Evolutionary conservation across 2,329 filamentous ascomycete genomes (phyloP).

Genomic region (Paecilomyces sp.): DNA sequence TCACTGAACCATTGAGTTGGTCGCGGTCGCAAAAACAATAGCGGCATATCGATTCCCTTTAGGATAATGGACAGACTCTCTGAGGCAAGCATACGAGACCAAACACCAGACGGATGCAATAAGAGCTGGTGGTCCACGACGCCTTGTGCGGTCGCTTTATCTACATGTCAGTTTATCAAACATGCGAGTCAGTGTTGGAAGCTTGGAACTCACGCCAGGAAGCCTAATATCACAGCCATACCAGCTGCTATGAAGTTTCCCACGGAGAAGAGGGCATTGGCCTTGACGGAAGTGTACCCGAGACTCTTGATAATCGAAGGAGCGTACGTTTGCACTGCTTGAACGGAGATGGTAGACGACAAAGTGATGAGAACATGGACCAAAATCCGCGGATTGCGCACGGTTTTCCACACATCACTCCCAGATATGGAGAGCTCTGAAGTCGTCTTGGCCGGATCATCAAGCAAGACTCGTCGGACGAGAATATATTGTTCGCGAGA

Average conservation of each 20-base stretch:
- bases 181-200: background rate
- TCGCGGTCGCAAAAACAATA: constrained; percentile 19
- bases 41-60: constrained; percentile 23
- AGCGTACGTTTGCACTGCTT: constrained; percentile 46
- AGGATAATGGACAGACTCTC: constrained; percentile 14
- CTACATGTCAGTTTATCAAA: constrained; percentile 4
- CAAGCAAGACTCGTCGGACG: constrained; percentile 33
- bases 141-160: constrained; percentile 21
- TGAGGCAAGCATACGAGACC: constrained; percentile 30
- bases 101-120: constrained; percentile 30
- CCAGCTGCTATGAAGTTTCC: constrained; percentile 30
- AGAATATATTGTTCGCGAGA: constrained; percentile 38
- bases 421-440: constrained; percentile 30
- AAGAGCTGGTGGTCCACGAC: constrained; percentile 28
- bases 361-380: constrained; percentile 45
- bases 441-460: constrained; percentile 35
- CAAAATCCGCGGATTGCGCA: constrained; percentile 46
- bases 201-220: constrained; percentile 13
- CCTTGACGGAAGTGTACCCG: constrained; percentile 42
- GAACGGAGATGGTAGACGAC: constrained; percentile 41
- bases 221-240: constrained; percentile 18
- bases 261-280: constrained; percentile 51
- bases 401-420: constrained; percentile 27
- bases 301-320: constrained; percentile 49
- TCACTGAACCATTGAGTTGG: constrained; percentile 31